phyloP scores from a whole-genome alignment of 1,284 basidiomycete species.

The Quambalaria eucalypti region DNA sequence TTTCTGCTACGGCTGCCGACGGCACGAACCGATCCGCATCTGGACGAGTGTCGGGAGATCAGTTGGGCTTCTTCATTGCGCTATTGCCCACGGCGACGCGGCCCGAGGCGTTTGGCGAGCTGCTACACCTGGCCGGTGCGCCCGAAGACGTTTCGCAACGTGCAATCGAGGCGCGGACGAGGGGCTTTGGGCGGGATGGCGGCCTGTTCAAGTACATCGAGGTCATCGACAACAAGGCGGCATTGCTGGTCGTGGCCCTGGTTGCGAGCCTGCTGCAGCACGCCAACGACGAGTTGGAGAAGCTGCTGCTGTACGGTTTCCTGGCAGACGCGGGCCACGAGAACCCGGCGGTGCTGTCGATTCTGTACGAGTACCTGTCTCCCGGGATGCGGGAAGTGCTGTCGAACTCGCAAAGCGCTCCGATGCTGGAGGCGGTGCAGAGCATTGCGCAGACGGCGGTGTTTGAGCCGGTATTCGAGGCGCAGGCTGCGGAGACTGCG shows the following conservation, averaged over 20 bases:
- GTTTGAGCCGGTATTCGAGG: constrained; percentile 38
- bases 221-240: constrained; percentile 32
- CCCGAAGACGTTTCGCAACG: constrained; percentile 11
- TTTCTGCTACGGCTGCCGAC: constrained; percentile 20
- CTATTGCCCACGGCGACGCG: constrained; percentile 31
- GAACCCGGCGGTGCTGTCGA: constrained; percentile 38
- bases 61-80: constrained; percentile 37
- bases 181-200: constrained; percentile 10
- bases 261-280: constrained; percentile 31
- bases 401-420: constrained; percentile 31
- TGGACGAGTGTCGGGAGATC: constrained; percentile 23
- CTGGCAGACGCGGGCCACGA: constrained; percentile 32
- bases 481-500: constrained; percentile 36
- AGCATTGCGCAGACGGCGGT: constrained; percentile 33
- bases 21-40: constrained; percentile 14
- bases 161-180: constrained; percentile 20
- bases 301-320: constrained; percentile 31
- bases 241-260: constrained; percentile 32
- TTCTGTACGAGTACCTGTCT: constrained; percentile 36
- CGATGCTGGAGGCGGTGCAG: constrained; percentile 37
- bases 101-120: constrained; percentile 30
- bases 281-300: constrained; percentile 32
- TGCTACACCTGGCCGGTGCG: constrained; percentile 27
- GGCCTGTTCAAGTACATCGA: constrained; percentile 24
- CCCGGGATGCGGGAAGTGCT: constrained; percentile 34